phyloP scores from a whole-genome alignment of 2,329 filamentous ascomycete genomes.

The Nigrospora oryzae region DNA sequence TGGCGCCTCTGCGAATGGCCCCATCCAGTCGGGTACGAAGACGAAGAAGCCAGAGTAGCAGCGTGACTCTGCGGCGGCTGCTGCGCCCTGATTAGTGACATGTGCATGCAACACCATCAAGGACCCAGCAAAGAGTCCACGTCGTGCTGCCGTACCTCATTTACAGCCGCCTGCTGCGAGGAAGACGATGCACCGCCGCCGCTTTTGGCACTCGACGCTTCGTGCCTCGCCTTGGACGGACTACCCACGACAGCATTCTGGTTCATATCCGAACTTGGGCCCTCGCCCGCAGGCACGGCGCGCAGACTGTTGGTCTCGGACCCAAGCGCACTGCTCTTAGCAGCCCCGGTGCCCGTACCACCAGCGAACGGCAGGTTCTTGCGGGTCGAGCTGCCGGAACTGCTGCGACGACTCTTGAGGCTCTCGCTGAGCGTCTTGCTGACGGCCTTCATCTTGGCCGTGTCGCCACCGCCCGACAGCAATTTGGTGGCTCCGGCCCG shows the following conservation, averaged over 20 bases:
- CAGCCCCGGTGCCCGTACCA: constrained; percentile 22
- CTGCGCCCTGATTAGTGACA: background rate
- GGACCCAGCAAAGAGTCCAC: constrained; percentile 44
- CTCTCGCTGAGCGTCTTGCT: constrained; percentile 78
- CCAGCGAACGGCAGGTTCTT: constrained; percentile 56
- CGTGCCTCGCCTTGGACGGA: constrained; percentile 12
- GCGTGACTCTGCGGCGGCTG: background rate
- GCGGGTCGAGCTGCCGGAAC: constrained; percentile 61
- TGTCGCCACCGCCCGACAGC: constrained; percentile 24
- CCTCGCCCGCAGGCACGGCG: constrained; percentile 30
- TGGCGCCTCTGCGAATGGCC: too few species aligned
- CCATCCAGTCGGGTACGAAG: too few species aligned
- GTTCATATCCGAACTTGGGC: background rate
- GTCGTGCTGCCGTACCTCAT: constrained; percentile 42
- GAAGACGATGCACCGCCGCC: too few species aligned
- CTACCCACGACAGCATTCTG: background rate
- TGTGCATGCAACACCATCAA: constrained; percentile 14
- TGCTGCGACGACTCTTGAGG: constrained; percentile 84
- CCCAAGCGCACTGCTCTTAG: constrained; percentile 43
- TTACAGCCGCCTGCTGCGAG: constrained; percentile 1
- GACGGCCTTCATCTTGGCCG: constrained; percentile 59
- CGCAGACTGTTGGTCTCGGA: constrained; percentile 53
- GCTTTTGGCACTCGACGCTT: background rate
- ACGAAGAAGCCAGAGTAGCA: too few species aligned
- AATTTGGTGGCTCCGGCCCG: constrained; percentile 29